Evolutionary conservation across 2,329 filamentous ascomycete genomes (phyloP).

Genomic region (Triangularia verruculosa): DNA sequence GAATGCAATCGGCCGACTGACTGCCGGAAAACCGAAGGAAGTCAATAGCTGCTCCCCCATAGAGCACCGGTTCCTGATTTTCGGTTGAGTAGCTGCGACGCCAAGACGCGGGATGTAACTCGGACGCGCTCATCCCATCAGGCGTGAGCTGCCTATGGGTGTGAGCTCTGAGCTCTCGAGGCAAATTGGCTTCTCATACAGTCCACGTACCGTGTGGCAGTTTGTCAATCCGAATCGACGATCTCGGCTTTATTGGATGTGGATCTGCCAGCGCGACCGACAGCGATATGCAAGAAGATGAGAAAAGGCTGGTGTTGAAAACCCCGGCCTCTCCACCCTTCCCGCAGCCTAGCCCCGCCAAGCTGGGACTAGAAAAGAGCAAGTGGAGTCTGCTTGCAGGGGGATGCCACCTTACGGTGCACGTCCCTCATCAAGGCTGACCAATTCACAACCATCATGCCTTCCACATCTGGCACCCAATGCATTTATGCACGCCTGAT

Average conservation of each 20-base stretch:
- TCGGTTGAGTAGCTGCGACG: not conserved
- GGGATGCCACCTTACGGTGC: not conserved
- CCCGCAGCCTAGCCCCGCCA: not conserved
- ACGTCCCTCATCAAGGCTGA: not conserved
- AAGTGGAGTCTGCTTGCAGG: not conserved
- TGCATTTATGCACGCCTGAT: not conserved
- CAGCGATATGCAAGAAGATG: not conserved
- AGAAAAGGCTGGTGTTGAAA: not conserved
- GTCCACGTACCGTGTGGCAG: not conserved
- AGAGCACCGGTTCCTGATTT: conserved; percentile 8
- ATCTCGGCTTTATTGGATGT: not conserved
- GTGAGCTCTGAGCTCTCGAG: not conserved
- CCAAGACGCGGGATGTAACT: conserved; percentile 18
- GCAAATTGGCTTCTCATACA: not conserved
- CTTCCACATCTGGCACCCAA: conserved; percentile 3
- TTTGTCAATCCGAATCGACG: not conserved
- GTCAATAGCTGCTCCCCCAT: not conserved
- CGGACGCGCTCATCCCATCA: not conserved
- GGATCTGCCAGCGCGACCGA: not conserved
- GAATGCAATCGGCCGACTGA: not conserved
- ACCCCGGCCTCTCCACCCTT: not conserved
- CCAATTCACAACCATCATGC: not conserved
- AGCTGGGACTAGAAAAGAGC: not conserved
- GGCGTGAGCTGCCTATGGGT: not conserved
- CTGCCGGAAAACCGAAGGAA: not conserved